Base-by-base conservation (phyloP, 441 rosid genomes). In the Pelargonium fulgidum region DNA sequence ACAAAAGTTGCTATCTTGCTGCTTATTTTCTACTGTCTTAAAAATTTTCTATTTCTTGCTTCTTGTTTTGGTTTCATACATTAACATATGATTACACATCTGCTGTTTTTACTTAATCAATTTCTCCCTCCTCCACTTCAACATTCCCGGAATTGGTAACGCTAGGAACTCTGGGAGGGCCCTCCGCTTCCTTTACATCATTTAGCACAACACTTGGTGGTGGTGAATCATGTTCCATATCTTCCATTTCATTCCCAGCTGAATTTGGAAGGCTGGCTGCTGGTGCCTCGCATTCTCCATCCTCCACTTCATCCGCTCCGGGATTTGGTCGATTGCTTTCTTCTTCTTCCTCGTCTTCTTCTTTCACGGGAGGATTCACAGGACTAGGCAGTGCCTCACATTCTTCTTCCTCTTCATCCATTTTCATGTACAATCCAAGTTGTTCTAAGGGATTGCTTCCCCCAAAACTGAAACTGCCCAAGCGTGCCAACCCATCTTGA, bases 41-140 rank as follows among this genome's bases (percentile, higher is more conserved):
- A 33, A 33, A 14, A 14, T 16, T 50, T 50, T 50, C 19, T 50
- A 50, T 50, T 3, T 10, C 14, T 14, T 3, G 19, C 5, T 48
- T n/a, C 8, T 50, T 50, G 58, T 50, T 50, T 50, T 50, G 58
- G 64, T 59, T 59, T 59, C 64, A 59, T 19, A 59, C 64, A 59
- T 59, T 7, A 59, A 59, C 64, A 8, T 65, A 50, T n/a, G 58
- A 12, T 48, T 48, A 13, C 13, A n/a, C 16, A n/a, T n/a, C 58
- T n/a, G 7, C 5, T 1, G 7, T 4, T 2, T 3, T 2, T 11
- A 65, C 59, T 10, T 78, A 81, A 68, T 83, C 85, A 9, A 82
- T 85, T 72, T 92, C 94, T 36, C 94, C 98, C 80, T 88, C 98
- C 78, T 88, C 98, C 0, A 84, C 72, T 14, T 87, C 94, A 12